Evolutionary conservation across 2,329 filamentous ascomycete genomes (phyloP).

Genomic region (Daldinia eschscholtzii): DNA sequence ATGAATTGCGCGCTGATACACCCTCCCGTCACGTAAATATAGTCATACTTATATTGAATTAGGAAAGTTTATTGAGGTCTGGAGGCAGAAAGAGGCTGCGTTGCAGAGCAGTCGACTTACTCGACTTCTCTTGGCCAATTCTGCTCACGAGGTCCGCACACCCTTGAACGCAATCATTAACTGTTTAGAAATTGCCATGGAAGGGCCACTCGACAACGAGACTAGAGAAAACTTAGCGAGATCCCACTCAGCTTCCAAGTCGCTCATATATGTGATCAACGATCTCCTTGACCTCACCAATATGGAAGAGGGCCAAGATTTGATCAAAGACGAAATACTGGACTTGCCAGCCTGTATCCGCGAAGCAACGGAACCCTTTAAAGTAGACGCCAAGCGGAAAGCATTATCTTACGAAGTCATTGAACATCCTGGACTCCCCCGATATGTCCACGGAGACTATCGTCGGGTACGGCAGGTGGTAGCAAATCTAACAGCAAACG

Average conservation of each 20-base stretch:
- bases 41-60: slow-evolving; percentile 17
- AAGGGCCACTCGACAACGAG: slow-evolving; percentile 82
- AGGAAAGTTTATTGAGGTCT: slow-evolving; percentile 88
- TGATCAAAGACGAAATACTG: slow-evolving; percentile 85
- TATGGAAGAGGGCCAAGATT: slow-evolving; percentile 81
- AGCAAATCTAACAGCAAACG: slow-evolving; percentile 86
- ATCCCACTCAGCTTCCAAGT: slow-evolving; percentile 92
- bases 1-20: not conserved
- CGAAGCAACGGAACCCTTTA: slow-evolving; percentile 83
- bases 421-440: slow-evolving; percentile 76
- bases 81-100: slow-evolving; percentile 89
- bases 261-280: slow-evolving; percentile 93
- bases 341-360: slow-evolving; percentile 76
- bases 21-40: not conserved
- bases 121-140: slow-evolving; percentile 83
- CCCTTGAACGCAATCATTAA: slow-evolving; percentile 95
- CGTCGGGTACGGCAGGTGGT: slow-evolving; percentile 84
- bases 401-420: slow-evolving; percentile 76
- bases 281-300: slow-evolving; percentile 91
- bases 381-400: slow-evolving; percentile 80
- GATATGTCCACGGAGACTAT: slow-evolving; percentile 80
- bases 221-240: slow-evolving; percentile 86
- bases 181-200: slow-evolving; percentile 90
- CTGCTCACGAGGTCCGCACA: slow-evolving; percentile 90
- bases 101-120: slow-evolving; percentile 86